Evolutionary conservation across 345 rosid species (phyloP).

Genomic region (Euphorbia tirucalli): DNA sequence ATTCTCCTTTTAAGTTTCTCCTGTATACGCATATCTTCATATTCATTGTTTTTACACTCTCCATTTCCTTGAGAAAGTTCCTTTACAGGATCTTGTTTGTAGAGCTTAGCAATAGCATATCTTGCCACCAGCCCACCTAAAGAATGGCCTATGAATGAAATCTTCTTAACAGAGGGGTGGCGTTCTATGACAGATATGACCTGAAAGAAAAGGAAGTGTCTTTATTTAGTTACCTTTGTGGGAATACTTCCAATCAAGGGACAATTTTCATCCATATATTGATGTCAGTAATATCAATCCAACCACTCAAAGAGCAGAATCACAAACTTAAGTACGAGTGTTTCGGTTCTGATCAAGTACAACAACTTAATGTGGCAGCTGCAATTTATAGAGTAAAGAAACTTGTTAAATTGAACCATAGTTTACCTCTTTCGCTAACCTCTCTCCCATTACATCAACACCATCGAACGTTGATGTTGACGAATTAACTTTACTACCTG

Average conservation of each 20-base stretch:
- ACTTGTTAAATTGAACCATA: constrained; percentile 5
- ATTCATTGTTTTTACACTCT: constrained; percentile 23
- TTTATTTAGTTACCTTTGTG: neutral
- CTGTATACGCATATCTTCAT: constrained; percentile 25
- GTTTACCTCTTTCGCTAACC: constrained; percentile 81
- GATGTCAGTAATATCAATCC: neutral
- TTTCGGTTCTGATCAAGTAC: neutral
- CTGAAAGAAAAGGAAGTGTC: constrained; percentile 54
- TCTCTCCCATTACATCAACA: constrained; percentile 83
- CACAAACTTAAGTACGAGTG: neutral
- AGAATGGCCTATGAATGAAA: constrained; percentile 83
- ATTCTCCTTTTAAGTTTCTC: constrained; percentile 48
- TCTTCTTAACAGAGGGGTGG: constrained; percentile 55
- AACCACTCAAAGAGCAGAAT: constrained; percentile 4
- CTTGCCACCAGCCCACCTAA: constrained; percentile 86
- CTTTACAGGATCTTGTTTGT: constrained; percentile 31
- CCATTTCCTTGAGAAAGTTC: constrained; percentile 40
- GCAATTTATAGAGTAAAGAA: neutral
- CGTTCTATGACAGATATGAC: constrained; percentile 52
- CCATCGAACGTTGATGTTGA: constrained; percentile 67
- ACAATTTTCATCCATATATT: neutral
- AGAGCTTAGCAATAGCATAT: constrained; percentile 80
- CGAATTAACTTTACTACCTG: constrained; percentile 73
- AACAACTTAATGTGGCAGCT: neutral
- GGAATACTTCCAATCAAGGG: constrained; percentile 11